Conservation (phyloP, 768 basidiomycete species). For the Pleurotus tuoliensis region DNA sequence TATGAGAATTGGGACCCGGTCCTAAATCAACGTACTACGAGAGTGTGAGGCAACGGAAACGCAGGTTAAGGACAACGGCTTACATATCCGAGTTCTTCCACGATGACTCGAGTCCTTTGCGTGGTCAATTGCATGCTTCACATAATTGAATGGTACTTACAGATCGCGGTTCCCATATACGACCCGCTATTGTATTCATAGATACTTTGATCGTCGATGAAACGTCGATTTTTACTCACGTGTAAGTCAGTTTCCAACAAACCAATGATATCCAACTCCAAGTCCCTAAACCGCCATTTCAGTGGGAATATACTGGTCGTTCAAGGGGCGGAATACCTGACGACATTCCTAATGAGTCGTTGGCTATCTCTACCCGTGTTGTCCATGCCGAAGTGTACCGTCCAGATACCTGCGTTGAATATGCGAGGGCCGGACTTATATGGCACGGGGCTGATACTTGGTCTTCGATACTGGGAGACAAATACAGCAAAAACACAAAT, state of each 20-base stretch:
- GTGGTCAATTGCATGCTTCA: not conserved
- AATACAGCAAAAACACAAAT: conserved; percentile 47
- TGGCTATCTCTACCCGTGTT: conserved; percentile 75
- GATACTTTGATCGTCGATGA: not conserved
- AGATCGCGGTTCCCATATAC: conserved; percentile 86
- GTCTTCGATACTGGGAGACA: conserved; percentile 51
- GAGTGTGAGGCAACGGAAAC: not conserved
- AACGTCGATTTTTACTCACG: conserved; percentile 39
- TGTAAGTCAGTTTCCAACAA: conserved; percentile 84
- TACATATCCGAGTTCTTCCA: conserved; percentile 80
- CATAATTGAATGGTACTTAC: conserved; percentile 30
- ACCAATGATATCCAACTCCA: conserved; percentile 84
- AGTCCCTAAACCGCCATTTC: conserved; percentile 43
- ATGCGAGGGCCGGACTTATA: conserved; percentile 62
- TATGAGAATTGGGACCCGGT: conserved; percentile 84
- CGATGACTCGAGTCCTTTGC: conserved; percentile 65
- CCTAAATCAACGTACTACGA: conserved; percentile 81
- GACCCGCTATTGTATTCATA: conserved; percentile 39
- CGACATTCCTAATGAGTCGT: conserved; percentile 52
- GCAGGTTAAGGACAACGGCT: conserved; percentile 20
- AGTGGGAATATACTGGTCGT: not conserved
- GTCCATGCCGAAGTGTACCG: conserved; percentile 84
- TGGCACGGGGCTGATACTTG: conserved; percentile 45
- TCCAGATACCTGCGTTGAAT: conserved; percentile 87
- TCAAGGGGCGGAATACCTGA: conserved; percentile 23